These are phyloP conservation scores for Castanea mollissima DNA, from an alignment of 306 rosid genomes.

Conservation along the genomic window DNA sequence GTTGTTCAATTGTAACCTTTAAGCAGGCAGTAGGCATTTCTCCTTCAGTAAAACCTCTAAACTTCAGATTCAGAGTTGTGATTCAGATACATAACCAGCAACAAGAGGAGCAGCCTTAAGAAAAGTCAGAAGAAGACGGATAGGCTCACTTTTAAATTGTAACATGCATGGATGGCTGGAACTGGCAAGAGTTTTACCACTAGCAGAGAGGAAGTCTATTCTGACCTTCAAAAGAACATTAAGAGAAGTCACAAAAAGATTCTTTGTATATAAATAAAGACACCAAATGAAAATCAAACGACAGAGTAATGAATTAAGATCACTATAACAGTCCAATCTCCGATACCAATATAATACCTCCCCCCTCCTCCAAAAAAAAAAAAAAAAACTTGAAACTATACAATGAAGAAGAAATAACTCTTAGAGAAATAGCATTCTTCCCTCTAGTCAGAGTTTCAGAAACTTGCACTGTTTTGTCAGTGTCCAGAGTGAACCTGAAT, in stretches of 20 bases:
- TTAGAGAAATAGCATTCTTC: neutral
- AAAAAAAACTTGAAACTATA: neutral
- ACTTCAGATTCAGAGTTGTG: constrained; percentile 62
- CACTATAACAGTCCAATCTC: neutral
- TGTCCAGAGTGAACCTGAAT: neutral
- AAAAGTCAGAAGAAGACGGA: constrained; percentile 57
- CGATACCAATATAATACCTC: neutral
- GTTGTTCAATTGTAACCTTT: constrained; percentile 66
- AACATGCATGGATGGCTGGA: constrained; percentile 77
- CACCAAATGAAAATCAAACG: neutral
- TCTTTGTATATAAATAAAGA: neutral
- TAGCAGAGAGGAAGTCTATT: constrained; percentile 49
- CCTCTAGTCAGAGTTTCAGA: neutral
- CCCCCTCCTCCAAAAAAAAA: neutral
- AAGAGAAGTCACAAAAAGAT: constrained; percentile 15
- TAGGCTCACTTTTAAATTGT: constrained; percentile 69
- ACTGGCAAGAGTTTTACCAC: constrained; percentile 67
- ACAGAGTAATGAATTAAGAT: neutral
- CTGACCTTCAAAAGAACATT: constrained; percentile 45
- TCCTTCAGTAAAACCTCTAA: constrained; percentile 64
- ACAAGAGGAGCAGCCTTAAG: constrained; percentile 67
- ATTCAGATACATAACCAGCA: constrained; percentile 61
- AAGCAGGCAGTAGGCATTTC: constrained; percentile 62
- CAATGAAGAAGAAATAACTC: neutral
- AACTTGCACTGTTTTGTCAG: too few relatives aligned